phyloP scores from a whole-genome alignment of 2,329 filamentous ascomycete genomes.

The Verticillium klebahnii region DNA sequence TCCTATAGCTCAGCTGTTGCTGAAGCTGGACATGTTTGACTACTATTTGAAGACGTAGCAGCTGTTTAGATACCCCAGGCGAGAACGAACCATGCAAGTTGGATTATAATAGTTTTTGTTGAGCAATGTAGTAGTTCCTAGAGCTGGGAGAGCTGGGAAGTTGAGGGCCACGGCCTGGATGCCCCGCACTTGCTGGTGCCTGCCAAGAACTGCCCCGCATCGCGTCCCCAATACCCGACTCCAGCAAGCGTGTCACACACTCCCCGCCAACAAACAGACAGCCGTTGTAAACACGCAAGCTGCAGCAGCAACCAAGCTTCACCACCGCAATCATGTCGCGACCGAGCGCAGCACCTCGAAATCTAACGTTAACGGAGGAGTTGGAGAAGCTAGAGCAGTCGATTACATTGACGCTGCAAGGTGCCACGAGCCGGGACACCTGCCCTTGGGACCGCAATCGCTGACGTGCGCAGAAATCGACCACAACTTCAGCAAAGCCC shows the following conservation, averaged over 20 bases:
- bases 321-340: slow-evolving; percentile 40
- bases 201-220: slow-evolving; percentile 22
- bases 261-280: not conserved
- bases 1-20: slow-evolving; percentile 62
- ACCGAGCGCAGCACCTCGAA: slow-evolving; percentile 42
- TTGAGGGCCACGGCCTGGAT: not conserved
- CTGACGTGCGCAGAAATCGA: slow-evolving; percentile 73
- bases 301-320: not conserved
- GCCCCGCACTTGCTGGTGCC: not conserved
- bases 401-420: slow-evolving; percentile 93
- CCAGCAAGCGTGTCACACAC: not conserved
- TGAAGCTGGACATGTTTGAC: slow-evolving; percentile 66
- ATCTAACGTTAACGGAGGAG: slow-evolving; percentile 84
- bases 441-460: not conserved
- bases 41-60: slow-evolving; percentile 46
- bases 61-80: not conserved
- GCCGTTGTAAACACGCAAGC: not conserved
- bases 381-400: slow-evolving; percentile 94
- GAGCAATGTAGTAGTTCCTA: too few relatives aligned
- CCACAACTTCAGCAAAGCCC: slow-evolving; percentile 94
- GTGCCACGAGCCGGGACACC: slow-evolving; percentile 33
- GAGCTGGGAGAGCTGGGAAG: too few relatives aligned
- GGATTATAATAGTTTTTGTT: not conserved
- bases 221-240: slow-evolving; percentile 17
- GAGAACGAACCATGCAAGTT: not conserved